phyloP scores from a whole-genome alignment of 2,329 filamentous ascomycete genomes.

The Cladosporium sp. region DNA sequence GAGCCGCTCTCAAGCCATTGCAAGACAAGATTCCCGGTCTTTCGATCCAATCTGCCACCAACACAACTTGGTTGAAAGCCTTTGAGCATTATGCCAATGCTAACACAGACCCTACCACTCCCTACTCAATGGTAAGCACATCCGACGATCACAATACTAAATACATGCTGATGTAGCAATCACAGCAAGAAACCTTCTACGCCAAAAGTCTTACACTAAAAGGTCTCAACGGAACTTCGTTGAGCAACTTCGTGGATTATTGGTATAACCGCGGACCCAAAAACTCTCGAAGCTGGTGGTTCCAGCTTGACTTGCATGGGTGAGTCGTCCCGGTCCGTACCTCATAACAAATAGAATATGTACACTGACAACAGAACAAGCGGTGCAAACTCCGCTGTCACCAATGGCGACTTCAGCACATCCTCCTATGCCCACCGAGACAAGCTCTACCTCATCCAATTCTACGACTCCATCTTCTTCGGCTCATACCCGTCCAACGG shows the following conservation, averaged over 20 bases:
- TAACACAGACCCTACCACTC: conserved; percentile 14
- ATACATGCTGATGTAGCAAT: neutral
- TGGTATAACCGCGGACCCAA: conserved; percentile 19
- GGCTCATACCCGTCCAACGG: conserved; percentile 19
- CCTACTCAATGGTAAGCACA: conserved; percentile 12
- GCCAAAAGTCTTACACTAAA: conserved; percentile 22
- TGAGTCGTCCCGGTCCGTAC: neutral
- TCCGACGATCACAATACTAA: neutral
- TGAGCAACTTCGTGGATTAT: conserved; percentile 21
- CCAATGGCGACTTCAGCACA: conserved; percentile 20
- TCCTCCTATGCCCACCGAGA: conserved; percentile 23
- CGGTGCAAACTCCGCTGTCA: conserved; percentile 20
- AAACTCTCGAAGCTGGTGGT: conserved; percentile 20
- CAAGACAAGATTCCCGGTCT: conserved; percentile 13
- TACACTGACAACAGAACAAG: neutral
- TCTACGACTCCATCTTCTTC: conserved; percentile 20
- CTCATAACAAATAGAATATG: neutral
- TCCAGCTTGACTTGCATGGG: conserved; percentile 22
- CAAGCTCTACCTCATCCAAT: conserved; percentile 23
- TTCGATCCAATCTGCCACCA: neutral
- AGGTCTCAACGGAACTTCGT: conserved; percentile 20
- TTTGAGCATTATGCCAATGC: conserved; percentile 17
- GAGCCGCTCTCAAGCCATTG: conserved; percentile 18
- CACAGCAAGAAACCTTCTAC: conserved; percentile 23
- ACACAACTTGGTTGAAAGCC: conserved; percentile 12